These are phyloP conservation scores for Marchantia polymorpha DNA, from an alignment of 225 moss, liverwort and hornwort genomes.

Conservation along the genomic window DNA sequence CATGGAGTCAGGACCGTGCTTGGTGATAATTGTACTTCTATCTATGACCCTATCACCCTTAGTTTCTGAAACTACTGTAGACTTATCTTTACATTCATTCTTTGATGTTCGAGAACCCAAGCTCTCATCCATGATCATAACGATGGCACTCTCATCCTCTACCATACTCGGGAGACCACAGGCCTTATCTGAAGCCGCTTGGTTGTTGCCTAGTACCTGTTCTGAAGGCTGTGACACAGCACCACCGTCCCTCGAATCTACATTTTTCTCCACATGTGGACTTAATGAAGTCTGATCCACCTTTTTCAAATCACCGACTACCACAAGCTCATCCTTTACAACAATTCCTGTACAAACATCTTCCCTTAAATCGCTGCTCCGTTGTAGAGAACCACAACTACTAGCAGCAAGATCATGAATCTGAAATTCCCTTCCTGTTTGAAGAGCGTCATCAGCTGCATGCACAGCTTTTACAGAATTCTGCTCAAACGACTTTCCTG, in stretches of 20 bases:
- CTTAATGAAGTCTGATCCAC: constrained; percentile 21
- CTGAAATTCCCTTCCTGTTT: constrained; percentile 18
- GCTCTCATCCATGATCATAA: constrained; percentile 40
- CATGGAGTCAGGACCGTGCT: constrained; percentile 26
- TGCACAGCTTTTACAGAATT: constrained; percentile 16
- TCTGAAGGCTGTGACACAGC: constrained; percentile 32
- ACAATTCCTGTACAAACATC: constrained; percentile 39
- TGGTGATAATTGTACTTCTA: constrained; percentile 26
- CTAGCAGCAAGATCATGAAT: constrained; percentile 15
- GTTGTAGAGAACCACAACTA: constrained; percentile 19
- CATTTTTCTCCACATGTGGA: constrained; percentile 39
- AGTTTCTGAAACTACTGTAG: constrained; percentile 31
- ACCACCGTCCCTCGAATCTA: constrained; percentile 33
- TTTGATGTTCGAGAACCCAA: constrained; percentile 29
- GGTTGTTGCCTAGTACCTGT: constrained; percentile 36
- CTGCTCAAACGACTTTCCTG: constrained; percentile 27
- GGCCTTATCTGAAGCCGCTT: constrained; percentile 32
- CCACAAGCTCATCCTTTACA: constrained; percentile 32
- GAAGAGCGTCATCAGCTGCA: constrained; percentile 22
- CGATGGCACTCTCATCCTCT: constrained; percentile 29
- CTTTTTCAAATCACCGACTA: constrained; percentile 24
- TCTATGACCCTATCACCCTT: constrained; percentile 33
- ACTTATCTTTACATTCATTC: constrained; percentile 40
- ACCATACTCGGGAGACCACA: constrained; percentile 22
- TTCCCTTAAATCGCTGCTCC: constrained; percentile 31